Conservation (phyloP, 2,329 filamentous ascomycete genomes). For the Helotiales sp. region DNA sequence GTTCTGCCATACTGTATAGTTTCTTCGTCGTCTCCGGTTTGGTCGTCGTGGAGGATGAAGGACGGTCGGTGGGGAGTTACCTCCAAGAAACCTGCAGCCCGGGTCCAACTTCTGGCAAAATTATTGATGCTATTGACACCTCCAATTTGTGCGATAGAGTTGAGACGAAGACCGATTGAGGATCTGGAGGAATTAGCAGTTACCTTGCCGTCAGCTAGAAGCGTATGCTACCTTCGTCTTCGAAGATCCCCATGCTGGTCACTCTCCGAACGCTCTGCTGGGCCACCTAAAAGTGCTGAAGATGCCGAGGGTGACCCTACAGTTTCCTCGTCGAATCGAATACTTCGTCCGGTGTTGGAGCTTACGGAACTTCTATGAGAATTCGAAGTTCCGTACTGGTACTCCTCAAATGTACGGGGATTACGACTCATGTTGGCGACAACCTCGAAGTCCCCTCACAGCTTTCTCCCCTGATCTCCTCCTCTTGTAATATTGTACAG, state of each 20-base stretch:
- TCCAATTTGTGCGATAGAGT: slow-evolving; percentile 68
- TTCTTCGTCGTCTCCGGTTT: slow-evolving; percentile 40
- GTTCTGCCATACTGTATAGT: slow-evolving; percentile 28
- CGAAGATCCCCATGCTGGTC: slow-evolving; percentile 25
- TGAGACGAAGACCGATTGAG: slow-evolving; percentile 58
- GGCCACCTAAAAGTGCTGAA: slow-evolving; percentile 17
- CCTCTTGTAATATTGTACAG: neutral
- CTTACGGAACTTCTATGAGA: slow-evolving; percentile 33
- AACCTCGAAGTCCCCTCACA: too few relatives aligned
- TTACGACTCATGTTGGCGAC: slow-evolving; percentile 19
- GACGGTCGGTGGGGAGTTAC: slow-evolving; percentile 78
- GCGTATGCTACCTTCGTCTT: slow-evolving; percentile 29
- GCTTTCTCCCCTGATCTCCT: neutral
- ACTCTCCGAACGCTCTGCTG: slow-evolving; percentile 15
- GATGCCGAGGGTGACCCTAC: slow-evolving; percentile 19
- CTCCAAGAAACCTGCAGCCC: slow-evolving; percentile 84
- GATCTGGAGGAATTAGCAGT: slow-evolving; percentile 44
- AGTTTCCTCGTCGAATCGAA: slow-evolving; percentile 29
- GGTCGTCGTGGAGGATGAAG: slow-evolving; percentile 64
- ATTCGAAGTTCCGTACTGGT: slow-evolving; percentile 33
- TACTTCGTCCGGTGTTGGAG: slow-evolving; percentile 29
- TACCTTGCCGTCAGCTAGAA: neutral
- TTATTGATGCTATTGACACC: slow-evolving; percentile 93
- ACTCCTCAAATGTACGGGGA: slow-evolving; percentile 35
- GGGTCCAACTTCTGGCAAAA: slow-evolving; percentile 89